These are phyloP conservation scores for Zygosaccharomyces rouxii DNA, from an alignment of 805 yeast species.

Conservation along the genomic window DNA sequence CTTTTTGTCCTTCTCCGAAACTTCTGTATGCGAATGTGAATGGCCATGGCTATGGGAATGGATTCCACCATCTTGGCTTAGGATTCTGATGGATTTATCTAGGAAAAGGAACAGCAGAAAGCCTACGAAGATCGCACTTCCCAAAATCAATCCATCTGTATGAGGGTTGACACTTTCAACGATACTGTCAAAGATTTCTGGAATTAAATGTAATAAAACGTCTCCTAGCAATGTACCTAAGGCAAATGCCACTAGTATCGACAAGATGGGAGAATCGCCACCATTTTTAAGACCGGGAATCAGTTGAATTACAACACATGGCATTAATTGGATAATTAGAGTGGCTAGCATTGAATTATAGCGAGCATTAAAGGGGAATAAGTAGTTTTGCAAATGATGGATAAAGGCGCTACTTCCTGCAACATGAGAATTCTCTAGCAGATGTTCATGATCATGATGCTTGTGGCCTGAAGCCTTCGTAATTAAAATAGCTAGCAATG, in stretches of 20 bases:
- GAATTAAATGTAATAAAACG: slow-evolving; percentile 65
- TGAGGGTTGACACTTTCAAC: slow-evolving; percentile 25
- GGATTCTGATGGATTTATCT: slow-evolving; percentile 55
- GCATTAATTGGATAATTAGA: slow-evolving; percentile 59
- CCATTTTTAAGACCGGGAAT: slow-evolving; percentile 44
- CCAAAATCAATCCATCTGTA: slow-evolving; percentile 29
- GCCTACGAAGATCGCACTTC: slow-evolving; percentile 56
- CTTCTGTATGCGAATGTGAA: slow-evolving; percentile 42
- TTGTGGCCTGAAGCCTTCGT: slow-evolving; percentile 4
- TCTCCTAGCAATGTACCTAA: slow-evolving; percentile 75
- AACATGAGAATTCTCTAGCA: not conserved
- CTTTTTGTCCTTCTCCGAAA: slow-evolving; percentile 18
- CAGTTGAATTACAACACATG: slow-evolving; percentile 51
- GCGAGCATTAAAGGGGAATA: slow-evolving; percentile 40
- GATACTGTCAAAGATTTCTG: slow-evolving; percentile 59
- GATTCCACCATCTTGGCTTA: slow-evolving; percentile 16
- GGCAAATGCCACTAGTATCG: slow-evolving; percentile 63
- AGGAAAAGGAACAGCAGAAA: slow-evolving; percentile 56
- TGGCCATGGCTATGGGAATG: slow-evolving; percentile 25
- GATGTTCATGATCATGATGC: not conserved
- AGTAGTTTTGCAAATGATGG: slow-evolving; percentile 7
- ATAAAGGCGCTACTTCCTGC: not conserved
- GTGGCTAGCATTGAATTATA: slow-evolving; percentile 63
- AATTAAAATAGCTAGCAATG: not conserved
- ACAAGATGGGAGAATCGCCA: slow-evolving; percentile 28